Base-by-base conservation (phyloP, 257 asterid species). In the Nicotiana tabacum region DNA sequence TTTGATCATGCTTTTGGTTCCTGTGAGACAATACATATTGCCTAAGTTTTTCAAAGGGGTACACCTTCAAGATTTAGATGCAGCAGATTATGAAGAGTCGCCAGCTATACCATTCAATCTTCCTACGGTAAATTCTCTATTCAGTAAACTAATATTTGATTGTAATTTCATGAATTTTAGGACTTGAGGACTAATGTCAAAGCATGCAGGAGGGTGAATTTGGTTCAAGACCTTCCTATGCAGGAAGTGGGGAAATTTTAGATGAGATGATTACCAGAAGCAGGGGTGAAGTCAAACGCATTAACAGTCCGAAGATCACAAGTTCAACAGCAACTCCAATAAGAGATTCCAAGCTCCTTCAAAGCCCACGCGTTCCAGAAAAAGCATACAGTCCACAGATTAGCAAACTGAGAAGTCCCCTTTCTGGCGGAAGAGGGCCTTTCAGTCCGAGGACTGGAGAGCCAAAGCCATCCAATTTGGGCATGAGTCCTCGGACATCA, bases 31-130 rank as follows among this genome's bases (percentile, higher is more conserved):
- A 82, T 94, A 91, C 77, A 29, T 82, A 13, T 30, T 94, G 84
- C 95, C 98, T 0, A 94, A 85, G 90, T 91, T 93, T 65, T 94
- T 90, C 89, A 94, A 94, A 87, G 95, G 94, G 80, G 90, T 55
- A 81, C 97, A 93, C 77, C 94, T 94, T 81, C 98, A 93, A 85
- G 98, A 94, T 85, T 88, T 94, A 57, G 98, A 94, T 81, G 98
- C 98, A 2, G 97, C 98, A 0, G 97, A 93, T 29, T 93, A 91
- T 64, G 98, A 94, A 90, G 98, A 94, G 83, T 91, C 96, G 0
- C 92, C 92, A 0, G 98, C 97, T 0, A 80, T 90, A 4, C 94
- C 94, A 4, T 90, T 91, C 89, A 80, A 87, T 83, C 88, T 90
- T 57, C 89, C 92, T 53, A 77, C 37, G 87, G 95, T 91, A 85